Percentiles rank a stretch among this genome's conserved stretches.
Evolutionary conservation across 2,329 filamentous ascomycete species (phyloP).

Genomic region (Cladosporium halotolerans): DNA sequence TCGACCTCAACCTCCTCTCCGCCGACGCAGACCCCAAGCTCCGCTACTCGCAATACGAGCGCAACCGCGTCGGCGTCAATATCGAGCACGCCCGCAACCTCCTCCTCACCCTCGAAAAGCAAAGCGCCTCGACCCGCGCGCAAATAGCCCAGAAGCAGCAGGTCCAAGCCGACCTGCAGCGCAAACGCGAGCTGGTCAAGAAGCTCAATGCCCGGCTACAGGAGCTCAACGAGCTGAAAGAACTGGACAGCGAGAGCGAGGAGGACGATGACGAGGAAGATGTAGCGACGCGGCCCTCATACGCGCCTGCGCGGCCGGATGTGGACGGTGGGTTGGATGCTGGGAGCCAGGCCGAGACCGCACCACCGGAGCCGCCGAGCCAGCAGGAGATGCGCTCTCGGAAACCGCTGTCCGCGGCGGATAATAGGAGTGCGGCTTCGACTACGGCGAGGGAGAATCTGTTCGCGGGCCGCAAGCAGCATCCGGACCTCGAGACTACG

Average conservation of each 20-base stretch:
- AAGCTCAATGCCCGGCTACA: slow-evolving; percentile 59
- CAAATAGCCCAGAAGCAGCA: slow-evolving; percentile 52
- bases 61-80: slow-evolving; percentile 56
- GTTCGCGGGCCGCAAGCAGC: slow-evolving; percentile 27
- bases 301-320: slow-evolving; percentile 35
- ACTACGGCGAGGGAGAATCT: slow-evolving; percentile 32
- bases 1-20: slow-evolving; percentile 60
- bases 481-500: slow-evolving; percentile 25
- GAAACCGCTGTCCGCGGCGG: slow-evolving; percentile 18
- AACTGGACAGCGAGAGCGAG: slow-evolving; percentile 31
- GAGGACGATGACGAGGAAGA: slow-evolving; percentile 37
- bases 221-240: slow-evolving; percentile 56
- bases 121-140: slow-evolving; percentile 48
- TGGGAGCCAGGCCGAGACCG: slow-evolving; percentile 14
- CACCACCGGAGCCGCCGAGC: slow-evolving; percentile 2
- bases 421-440: slow-evolving; percentile 25
- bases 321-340: slow-evolving; percentile 24
- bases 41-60: slow-evolving; percentile 55
- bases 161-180: slow-evolving; percentile 56
- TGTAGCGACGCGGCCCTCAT: slow-evolving; percentile 35
- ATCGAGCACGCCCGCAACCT: slow-evolving; percentile 64
- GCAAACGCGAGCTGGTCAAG: slow-evolving; percentile 61
- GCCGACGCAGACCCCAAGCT: slow-evolving; percentile 47
- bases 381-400: slow-evolving; percentile 23
- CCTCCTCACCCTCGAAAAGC: slow-evolving; percentile 65